Percentiles rank a stretch among this genome's conserved stretches.
Evolutionary conservation across 495 filamentous ascomycete species (phyloP).

Genomic region (Aspergillus carlsbadensis): DNA sequence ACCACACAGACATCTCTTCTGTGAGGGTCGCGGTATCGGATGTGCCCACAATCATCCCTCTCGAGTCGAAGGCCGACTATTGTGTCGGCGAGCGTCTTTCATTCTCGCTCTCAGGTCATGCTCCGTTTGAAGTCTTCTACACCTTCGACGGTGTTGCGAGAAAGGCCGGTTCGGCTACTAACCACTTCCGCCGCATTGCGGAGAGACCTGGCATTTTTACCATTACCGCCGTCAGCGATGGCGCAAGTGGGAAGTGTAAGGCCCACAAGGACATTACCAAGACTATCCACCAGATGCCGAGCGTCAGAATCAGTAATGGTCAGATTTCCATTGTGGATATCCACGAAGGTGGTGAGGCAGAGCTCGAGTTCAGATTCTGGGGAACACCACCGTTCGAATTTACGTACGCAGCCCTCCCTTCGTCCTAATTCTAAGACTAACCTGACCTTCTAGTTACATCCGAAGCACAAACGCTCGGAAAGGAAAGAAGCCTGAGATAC

Average conservation of each 20-base stretch:
- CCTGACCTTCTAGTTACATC: constrained; percentile 60
- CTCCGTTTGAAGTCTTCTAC: constrained; percentile 92
- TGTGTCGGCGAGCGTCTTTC: constrained; percentile 93
- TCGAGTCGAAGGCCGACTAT: constrained; percentile 86
- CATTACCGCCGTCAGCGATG: constrained; percentile 81
- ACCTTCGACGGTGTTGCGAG: constrained; percentile 73
- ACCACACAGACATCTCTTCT: constrained; percentile 62
- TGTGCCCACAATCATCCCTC: constrained; percentile 80
- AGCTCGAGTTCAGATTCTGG: constrained; percentile 90
- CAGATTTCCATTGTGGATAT: constrained; percentile 79
- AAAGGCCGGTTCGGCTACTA: constrained; percentile 73
- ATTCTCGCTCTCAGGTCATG: constrained; percentile 82
- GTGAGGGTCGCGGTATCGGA: constrained; percentile 89
- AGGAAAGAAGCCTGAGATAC: constrained; percentile 70
- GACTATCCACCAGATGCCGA: constrained; percentile 85
- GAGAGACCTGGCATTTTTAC: constrained; percentile 85
- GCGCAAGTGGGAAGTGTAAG: constrained; percentile 72
- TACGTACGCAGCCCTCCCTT: constrained; percentile 52
- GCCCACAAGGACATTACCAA: constrained; percentile 73
- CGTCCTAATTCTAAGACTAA: neutral
- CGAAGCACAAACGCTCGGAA: constrained; percentile 78
- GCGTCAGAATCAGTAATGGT: constrained; percentile 83
- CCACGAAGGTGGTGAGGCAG: constrained; percentile 89
- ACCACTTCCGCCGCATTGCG: constrained; percentile 85
- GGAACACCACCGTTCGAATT: constrained; percentile 97